Percentiles rank a stretch among this genome's conserved stretches.
These are phyloP conservation scores for Elongisporangium prolatum DNA, from an alignment of 352 stramenopile genomes.

Conservation along the genomic window DNA sequence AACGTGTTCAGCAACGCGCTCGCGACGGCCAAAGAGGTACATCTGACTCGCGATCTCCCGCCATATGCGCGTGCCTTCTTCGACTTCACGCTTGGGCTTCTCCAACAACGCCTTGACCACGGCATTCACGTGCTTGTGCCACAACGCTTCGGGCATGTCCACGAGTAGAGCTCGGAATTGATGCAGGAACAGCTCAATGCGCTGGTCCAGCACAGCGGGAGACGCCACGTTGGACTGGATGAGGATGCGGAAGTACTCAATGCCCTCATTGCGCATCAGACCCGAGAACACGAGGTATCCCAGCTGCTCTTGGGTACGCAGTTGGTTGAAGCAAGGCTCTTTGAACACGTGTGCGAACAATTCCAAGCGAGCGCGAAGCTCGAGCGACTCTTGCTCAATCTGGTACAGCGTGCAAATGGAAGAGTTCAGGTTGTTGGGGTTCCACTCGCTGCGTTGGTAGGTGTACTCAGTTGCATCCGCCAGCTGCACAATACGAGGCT, in stretches of 20 bases:
- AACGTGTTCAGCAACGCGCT: slow-evolving; percentile 47
- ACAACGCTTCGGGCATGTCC: slow-evolving; percentile 23
- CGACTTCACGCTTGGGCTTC: slow-evolving; percentile 65
- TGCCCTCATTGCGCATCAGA: slow-evolving; percentile 32
- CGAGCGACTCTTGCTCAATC: slow-evolving; percentile 43
- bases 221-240: slow-evolving; percentile 76
- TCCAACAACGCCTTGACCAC: slow-evolving; percentile 55
- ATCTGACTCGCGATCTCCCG: slow-evolving; percentile 57
- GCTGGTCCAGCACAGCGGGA: slow-evolving; percentile 53
- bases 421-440: slow-evolving; percentile 72
- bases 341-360: slow-evolving; percentile 87
- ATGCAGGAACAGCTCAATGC: slow-evolving; percentile 68
- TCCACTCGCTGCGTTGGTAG: slow-evolving; percentile 54
- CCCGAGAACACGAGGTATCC: slow-evolving; percentile 86
- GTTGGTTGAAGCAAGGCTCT: slow-evolving; percentile 89
- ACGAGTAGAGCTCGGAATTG: slow-evolving; percentile 36
- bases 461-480: slow-evolving; percentile 39
- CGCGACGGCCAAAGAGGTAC: slow-evolving; percentile 62
- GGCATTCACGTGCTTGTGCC: slow-evolving; percentile 54
- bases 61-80: slow-evolving; percentile 64
- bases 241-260: slow-evolving; percentile 74
- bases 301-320: slow-evolving; percentile 92
- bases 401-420: slow-evolving; percentile 73
- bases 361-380: slow-evolving; percentile 42
- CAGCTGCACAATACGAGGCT: slow-evolving; percentile 58